Base-by-base conservation (phyloP, 2,329 filamentous ascomycete species). In the Aspergillus awamori region DNA sequence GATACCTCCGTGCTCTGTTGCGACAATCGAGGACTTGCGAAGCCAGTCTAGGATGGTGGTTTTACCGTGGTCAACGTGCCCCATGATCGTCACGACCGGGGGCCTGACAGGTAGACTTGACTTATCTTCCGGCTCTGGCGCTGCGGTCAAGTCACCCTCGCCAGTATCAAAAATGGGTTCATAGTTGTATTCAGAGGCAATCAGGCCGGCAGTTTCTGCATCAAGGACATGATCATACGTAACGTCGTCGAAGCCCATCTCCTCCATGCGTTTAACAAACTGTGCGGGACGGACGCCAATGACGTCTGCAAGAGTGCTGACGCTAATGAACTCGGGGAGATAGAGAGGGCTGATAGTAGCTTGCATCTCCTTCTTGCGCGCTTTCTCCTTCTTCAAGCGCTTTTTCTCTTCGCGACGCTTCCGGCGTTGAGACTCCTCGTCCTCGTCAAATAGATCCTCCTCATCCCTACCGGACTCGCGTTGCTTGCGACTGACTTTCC, bases 51-150 rank as follows among this genome's bases (percentile, higher is more conserved):
- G 83, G 45, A 99, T 88, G 0, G 96, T 99, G 0, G 95, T 99
- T 81, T 99, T 99, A 57, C 95, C 95, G 75, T 99, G 95, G 74
- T 99, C 96, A 69, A 99, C 95, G 67, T 99, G 95, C 2, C 95
- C 95, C 96, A 99, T 99, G 72, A 99, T 99, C 0, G 96, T 98
- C 41, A 99, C 93, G 38, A 99, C 92, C 0, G 95, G 96, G 7
- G 95, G 94, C 15, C 96, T 87, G 36, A 81, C 77, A 2, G 93
- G 92, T 7, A 97, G 77, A 13, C 76, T 69, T 0, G 89, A 86
- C 53, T 81, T 84, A 74, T 94, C 91, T 69, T 88, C 87, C 8
- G 87, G 86, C 26, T 83, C 80, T 1, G 92, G 89, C 10, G 88
- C 86, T 24, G 90, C 84, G 63, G 84, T 85, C 41, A 99, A 79